Evolutionary conservation across 129 eudicot genomes (phyloP).

Genomic region (Flaveria sonorensis): DNA sequence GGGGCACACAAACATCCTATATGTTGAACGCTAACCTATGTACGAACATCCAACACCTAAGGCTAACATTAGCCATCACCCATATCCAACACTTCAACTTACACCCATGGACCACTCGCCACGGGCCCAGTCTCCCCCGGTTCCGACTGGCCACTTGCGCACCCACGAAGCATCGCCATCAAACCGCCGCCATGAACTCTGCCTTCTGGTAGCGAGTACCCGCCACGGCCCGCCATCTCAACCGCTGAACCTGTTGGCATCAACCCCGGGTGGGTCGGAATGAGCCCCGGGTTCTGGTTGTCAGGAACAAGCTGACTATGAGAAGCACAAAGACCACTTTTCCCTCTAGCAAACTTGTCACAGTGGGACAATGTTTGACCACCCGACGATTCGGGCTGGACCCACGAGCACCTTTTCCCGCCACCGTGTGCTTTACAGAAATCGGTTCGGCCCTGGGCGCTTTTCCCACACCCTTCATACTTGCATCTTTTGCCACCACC

Average conservation of each 20-base stretch:
- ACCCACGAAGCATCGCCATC: conserved; percentile 76
- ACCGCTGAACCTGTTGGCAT: neutral
- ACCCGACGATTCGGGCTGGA: conserved; percentile 37
- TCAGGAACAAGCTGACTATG: conserved; percentile 58
- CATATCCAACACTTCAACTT: neutral
- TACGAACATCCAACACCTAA: conserved; percentile 15
- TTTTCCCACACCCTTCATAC: conserved; percentile 69
- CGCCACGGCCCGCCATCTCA: conserved; percentile 31
- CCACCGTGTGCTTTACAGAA: conserved; percentile 96
- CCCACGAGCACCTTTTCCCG: conserved; percentile 83
- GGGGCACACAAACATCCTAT: neutral
- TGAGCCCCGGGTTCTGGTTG: conserved; percentile 22
- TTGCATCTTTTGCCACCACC: conserved; percentile 94
- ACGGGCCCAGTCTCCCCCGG: conserved; percentile 16
- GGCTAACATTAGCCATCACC: no score
- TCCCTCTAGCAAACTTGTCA: conserved; percentile 73
- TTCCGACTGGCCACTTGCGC: conserved; percentile 21
- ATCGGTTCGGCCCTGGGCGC: conserved; percentile 94
- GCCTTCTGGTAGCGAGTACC: conserved; percentile 71
- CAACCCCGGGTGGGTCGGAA: neutral
- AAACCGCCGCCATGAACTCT: conserved; percentile 88
- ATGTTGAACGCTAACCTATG: neutral
- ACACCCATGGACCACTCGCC: conserved; percentile 43
- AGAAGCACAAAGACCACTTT: conserved; percentile 58
- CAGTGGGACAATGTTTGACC: conserved; percentile 42